phyloP scores from a whole-genome alignment of 2,329 filamentous ascomycete species.

The Pseudocercospora crystallina region DNA sequence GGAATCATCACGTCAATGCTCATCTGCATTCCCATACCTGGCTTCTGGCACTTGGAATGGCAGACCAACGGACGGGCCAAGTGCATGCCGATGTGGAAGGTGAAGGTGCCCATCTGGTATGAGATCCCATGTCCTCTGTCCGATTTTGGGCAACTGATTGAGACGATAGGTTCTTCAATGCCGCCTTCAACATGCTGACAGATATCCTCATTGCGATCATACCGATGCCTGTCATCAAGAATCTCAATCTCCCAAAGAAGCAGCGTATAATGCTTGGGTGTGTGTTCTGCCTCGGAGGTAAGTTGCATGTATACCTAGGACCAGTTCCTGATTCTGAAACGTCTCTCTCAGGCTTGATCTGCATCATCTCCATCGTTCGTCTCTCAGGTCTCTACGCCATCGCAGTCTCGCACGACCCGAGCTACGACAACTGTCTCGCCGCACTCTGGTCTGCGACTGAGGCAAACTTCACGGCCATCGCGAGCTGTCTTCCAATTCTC shows the following conservation, averaged over 20 bases:
- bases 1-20: constrained; percentile 11
- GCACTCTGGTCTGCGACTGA: constrained; percentile 2
- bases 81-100: constrained; percentile 4
- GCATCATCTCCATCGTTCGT: constrained; percentile 8
- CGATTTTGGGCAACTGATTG: background rate
- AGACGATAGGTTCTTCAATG: constrained; percentile 1
- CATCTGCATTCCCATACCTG: constrained; percentile 6
- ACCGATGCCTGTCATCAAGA: background rate
- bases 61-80: constrained; percentile 1
- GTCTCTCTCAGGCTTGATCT: constrained; percentile 4
- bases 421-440: constrained; percentile 4
- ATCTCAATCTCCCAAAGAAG: background rate
- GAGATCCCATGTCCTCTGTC: background rate
- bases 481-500: constrained; percentile 1
- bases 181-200: constrained; percentile 1
- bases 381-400: constrained; percentile 6
- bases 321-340: too few species aligned
- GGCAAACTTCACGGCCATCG: constrained; percentile 3
- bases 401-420: constrained; percentile 1
- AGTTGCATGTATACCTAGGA: too few species aligned
- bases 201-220: background rate
- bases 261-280: constrained; percentile 5
- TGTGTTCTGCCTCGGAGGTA: constrained; percentile 1
- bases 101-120: constrained; percentile 4
- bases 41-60: constrained; percentile 11